These are phyloP conservation scores for Globisporangium orthogonon DNA, from an alignment of 352 stramenopile species.

Conservation along the genomic window DNA sequence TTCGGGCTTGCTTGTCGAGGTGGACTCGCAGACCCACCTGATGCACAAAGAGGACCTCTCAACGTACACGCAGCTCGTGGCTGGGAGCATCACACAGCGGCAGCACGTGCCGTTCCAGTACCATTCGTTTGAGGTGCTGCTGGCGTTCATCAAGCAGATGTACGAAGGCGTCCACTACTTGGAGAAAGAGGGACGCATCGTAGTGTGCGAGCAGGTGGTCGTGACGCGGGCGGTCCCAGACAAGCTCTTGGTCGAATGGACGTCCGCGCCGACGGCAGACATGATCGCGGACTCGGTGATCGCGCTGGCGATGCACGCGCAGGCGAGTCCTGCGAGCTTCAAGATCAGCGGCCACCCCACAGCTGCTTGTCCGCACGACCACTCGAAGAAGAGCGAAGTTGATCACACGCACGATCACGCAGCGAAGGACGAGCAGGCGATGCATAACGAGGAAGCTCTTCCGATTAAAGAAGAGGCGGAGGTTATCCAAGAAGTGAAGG, in stretches of 20 bases:
- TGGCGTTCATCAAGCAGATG: conserved; percentile 80
- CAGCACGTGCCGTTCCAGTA: conserved; percentile 83
- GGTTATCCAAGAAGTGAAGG: conserved; percentile 12
- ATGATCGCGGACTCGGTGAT: conserved; percentile 96
- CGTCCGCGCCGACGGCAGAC: conserved; percentile 90
- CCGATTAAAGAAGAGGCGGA: conserved; percentile 18
- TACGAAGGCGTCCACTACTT: conserved; percentile 64
- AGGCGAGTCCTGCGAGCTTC: conserved; percentile 77
- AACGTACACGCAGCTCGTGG: conserved; percentile 82
- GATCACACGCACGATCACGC: conserved; percentile 12
- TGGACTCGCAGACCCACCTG: conserved; percentile 80
- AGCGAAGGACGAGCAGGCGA: conserved; percentile 10
- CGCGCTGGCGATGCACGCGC: conserved; percentile 92
- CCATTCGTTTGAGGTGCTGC: conserved; percentile 73
- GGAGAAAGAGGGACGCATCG: conserved; percentile 47
- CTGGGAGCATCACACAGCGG: conserved; percentile 73
- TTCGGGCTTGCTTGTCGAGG: conserved; percentile 77
- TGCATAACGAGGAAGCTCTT: conserved; percentile 13
- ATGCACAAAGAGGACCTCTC: conserved; percentile 84
- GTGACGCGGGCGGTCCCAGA: conserved; percentile 38
- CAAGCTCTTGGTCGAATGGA: conserved; percentile 81
- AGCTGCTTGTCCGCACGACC: conserved; percentile 72
- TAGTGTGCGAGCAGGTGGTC: conserved; percentile 68
- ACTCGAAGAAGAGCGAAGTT: conserved; percentile 43
- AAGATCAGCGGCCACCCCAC: conserved; percentile 72